Evolutionary conservation across 371 early-diverging fungal species (phyloP), one percentile per base, ranked within the genome.

Genomic region (Funneliformis caledonium): DNA sequence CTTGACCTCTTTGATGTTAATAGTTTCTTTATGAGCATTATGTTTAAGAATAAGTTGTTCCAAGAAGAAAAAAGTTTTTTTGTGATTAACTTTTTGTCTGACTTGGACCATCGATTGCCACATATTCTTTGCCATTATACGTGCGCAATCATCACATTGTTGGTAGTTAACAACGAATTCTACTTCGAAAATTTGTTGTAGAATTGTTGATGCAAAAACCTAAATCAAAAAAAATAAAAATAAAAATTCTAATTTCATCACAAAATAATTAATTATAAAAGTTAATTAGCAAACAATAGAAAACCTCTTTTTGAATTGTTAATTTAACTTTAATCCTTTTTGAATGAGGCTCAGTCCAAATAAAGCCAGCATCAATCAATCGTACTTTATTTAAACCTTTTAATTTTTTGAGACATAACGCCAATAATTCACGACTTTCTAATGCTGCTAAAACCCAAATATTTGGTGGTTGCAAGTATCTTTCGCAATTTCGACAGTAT

Each of bases 41-140:
- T 99, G 97, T 89, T 98, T 97, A 80, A 99, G 92, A 81, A 99
- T 98, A 81, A 99, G 86, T 87, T 99, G 99, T 88, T 99, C 99
- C 48, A 99, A 90, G 86, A 94, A 97, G 82, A 99, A 91, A 89
- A 99, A 99, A 6, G 99, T 99, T 83, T 97, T 92, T 89, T 98
- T 97, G 89, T 98, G 98, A 61, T 92, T 92, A 26, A 96, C 97
- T 89, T 98, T 99, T 88, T 99, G 99, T 80, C 99, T 94, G 37
- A 99, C 93, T 90, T 99, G 99, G 26, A 99, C 99, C 76, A 94
- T 91, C 14, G 98, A 97, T 84, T 96, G 97, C 99, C 99, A 99
- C 8, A 97, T 98, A 84, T 99, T 96, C 86, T 99, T 96, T 8
- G 99, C 99, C 89, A 96, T 98, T 48, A 98, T 93, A 78, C 97